Evolutionary conservation across 495 filamentous ascomycete species (phyloP).

Genomic region (Tetracladium setigerum): DNA sequence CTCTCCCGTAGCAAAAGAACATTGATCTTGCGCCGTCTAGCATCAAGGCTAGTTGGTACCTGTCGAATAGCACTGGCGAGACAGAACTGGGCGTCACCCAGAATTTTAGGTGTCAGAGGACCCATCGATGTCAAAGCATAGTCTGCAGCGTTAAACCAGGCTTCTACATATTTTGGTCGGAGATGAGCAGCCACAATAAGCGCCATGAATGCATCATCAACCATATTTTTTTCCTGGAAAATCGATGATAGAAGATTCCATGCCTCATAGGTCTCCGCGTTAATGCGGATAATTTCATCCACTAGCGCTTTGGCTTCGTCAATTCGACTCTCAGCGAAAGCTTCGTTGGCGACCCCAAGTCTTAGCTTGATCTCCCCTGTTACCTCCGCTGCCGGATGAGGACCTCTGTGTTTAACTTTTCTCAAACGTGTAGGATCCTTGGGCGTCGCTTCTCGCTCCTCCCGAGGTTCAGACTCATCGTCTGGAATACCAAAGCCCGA

Average conservation of each 20-base stretch:
- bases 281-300: slow-evolving; percentile 64
- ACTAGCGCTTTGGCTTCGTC: slow-evolving; percentile 55
- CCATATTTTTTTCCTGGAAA: slow-evolving; percentile 58
- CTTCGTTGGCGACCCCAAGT: slow-evolving; percentile 60
- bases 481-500: too few relatives aligned
- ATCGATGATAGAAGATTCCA: slow-evolving; percentile 71
- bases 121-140: slow-evolving; percentile 57
- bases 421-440: too few relatives aligned
- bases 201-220: slow-evolving; percentile 58
- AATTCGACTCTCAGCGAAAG: slow-evolving; percentile 60
- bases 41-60: slow-evolving; percentile 47
- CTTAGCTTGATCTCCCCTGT: slow-evolving; percentile 66
- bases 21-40: slow-evolving; percentile 53
- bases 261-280: slow-evolving; percentile 75
- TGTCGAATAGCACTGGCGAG: slow-evolving; percentile 62
- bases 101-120: slow-evolving; percentile 38
- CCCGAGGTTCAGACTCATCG: too few relatives aligned
- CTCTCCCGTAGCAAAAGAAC: slow-evolving; percentile 51
- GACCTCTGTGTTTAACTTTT: slow-evolving; percentile 39
- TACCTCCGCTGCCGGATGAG: slow-evolving; percentile 65
- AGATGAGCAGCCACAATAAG: slow-evolving; percentile 66
- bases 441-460: too few relatives aligned
- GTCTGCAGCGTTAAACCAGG: slow-evolving; percentile 63
- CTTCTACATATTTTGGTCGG: slow-evolving; percentile 53
- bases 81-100: slow-evolving; percentile 56